Evolutionary conservation across 1,284 basidiomycete species (phyloP).

Genomic region (Sporisorium iseilematis-ciliati): DNA sequence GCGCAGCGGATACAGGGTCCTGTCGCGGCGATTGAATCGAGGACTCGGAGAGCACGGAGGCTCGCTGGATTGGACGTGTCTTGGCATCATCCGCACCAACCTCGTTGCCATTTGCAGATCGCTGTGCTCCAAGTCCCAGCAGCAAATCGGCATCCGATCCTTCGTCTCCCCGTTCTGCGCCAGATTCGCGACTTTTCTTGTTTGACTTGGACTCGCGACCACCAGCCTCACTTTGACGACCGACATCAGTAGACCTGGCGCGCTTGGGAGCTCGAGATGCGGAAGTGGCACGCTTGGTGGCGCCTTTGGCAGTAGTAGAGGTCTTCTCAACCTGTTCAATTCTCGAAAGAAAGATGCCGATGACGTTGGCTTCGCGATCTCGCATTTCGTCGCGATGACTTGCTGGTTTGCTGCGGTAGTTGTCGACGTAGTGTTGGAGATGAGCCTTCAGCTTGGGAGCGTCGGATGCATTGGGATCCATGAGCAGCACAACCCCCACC

Average conservation of each 20-base stretch:
- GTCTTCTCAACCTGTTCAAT: slow-evolving; percentile 49
- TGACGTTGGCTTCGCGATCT: slow-evolving; percentile 56
- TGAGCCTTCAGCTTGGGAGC: slow-evolving; percentile 51
- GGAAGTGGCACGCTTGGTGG: neutral
- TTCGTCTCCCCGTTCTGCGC: slow-evolving; percentile 21
- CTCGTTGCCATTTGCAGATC: slow-evolving; percentile 5
- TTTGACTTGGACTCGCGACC: slow-evolving; percentile 15
- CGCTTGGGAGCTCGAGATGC: slow-evolving; percentile 19
- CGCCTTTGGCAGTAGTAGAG: slow-evolving; percentile 7
- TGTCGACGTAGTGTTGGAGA: slow-evolving; percentile 46
- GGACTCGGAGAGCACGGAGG: neutral
- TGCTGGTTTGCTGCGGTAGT: slow-evolving; percentile 15
- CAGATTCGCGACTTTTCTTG: slow-evolving; percentile 28
- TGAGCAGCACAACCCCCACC: slow-evolving; percentile 56
- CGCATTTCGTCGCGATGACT: slow-evolving; percentile 56
- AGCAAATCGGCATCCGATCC: slow-evolving; percentile 43
- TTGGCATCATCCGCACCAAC: neutral
- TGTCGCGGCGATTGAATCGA: slow-evolving; percentile 12
- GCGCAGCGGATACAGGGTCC: slow-evolving; percentile 3
- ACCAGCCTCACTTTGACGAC: slow-evolving; percentile 9
- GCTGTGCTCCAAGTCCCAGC: slow-evolving; percentile 29
- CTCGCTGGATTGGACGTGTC: neutral
- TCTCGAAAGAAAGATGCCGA: slow-evolving; percentile 52
- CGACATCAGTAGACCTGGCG: slow-evolving; percentile 28
- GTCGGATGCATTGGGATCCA: slow-evolving; percentile 53